Evolutionary conservation across 2,329 filamentous ascomycete species (phyloP), one percentile per base, ranked within the genome.

Genomic region (Sclerotinia nivalis): DNA sequence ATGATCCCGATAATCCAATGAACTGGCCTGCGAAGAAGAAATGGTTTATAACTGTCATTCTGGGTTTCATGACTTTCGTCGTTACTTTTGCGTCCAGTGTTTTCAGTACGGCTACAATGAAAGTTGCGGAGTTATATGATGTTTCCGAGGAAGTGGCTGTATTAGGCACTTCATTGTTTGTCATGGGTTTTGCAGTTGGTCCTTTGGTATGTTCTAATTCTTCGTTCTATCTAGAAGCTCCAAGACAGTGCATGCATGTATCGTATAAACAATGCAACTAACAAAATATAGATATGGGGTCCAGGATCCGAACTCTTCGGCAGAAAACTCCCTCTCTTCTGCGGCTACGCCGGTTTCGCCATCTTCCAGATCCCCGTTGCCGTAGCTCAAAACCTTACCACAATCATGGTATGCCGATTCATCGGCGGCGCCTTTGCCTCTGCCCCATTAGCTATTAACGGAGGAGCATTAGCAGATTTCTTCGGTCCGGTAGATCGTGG

Each of bases 181-280:
- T 92, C 20, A 79, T 92, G 12, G 89, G 89, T 49, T 90, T 93
- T 60, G 91, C 89, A 1, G 87, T 90, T 69, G 91, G 91, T 0
- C 91, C 91, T 1, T 86, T 87, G 0, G 82, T 93, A 34, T 34
- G 75, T 67, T 45, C 28, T 60, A 9, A 45, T 55, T 22, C 54
- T 43, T 10, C 4, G 40, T 43, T 43, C 40, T 43, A 9, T 43
- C 40, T 43, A 9, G 15, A 43, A 43, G 40, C 40, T 43, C 40
- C 40, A 43, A 43, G 40, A 15, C 12, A 43, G 40, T 15, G 40
- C 40, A 43, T 15, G 0, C 13, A 43, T 15, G 6, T 15, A 43
- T 43, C 9, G 15, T 25, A 5, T 18, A 25, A 6, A 34, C 54
- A 28, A 55, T 9, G 7, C 1, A 50, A 25, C 45, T 69, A 69